These are phyloP conservation scores for Penicillium sp. DNA, from an alignment of 2,329 filamentous ascomycete genomes.

Conservation along the genomic window DNA sequence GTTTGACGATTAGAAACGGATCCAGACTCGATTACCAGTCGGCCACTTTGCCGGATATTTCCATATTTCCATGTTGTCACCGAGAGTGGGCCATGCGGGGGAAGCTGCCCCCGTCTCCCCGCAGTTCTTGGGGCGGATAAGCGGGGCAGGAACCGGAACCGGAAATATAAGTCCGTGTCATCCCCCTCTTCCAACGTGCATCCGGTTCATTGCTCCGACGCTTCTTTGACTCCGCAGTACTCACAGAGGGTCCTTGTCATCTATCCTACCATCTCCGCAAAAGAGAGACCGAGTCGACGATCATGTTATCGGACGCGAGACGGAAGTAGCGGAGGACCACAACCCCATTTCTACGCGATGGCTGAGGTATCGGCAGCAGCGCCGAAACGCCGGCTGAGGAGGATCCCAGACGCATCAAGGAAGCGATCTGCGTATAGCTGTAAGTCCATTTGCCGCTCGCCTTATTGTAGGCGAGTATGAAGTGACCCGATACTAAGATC, in stretches of 20 bases:
- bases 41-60: too few relatives aligned
- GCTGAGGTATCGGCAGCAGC: conserved; percentile 1
- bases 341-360: conserved; percentile 1
- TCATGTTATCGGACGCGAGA: too few relatives aligned
- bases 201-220: not conserved
- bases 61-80: too few relatives aligned
- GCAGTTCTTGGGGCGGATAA: not conserved
- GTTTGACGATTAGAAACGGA: too few relatives aligned
- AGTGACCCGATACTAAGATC: too few relatives aligned
- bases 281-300: too few relatives aligned
- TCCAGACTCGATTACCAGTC: too few relatives aligned
- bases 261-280: too few relatives aligned
- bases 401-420: conserved; percentile 3
- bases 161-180: conserved; percentile 1
- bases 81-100: too few relatives aligned
- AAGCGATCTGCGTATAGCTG: conserved; percentile 8
- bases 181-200: not conserved
- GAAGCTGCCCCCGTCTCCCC: too few relatives aligned
- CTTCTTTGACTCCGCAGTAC: conserved; percentile 5
- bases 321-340: too few relatives aligned
- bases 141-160: conserved; percentile 1
- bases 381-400: conserved; percentile 3
- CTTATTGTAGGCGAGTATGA: not conserved
- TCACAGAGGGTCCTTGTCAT: not conserved
- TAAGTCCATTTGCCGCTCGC: conserved; percentile 1